Conservation (phyloP, 1,284 basidiomycete species). For the Trichosporon coremiiforme region DNA sequence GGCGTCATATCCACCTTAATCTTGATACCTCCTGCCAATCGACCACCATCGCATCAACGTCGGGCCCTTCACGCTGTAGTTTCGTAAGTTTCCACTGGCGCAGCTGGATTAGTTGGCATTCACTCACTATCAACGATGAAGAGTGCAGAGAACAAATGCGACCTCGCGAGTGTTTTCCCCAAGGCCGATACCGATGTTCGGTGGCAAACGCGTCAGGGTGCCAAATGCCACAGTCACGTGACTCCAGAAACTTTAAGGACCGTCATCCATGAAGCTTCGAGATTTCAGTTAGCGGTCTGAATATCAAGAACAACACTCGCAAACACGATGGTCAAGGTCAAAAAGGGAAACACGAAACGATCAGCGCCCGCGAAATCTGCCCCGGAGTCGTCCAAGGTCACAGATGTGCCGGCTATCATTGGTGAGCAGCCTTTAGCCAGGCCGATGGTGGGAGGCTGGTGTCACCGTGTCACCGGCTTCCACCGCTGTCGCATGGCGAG, state of each 20-base stretch:
- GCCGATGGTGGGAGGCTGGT: background rate
- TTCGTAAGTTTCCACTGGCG: no score
- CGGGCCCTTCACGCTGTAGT: no score
- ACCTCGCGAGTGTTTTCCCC: no score
- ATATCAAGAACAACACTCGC: constrained; percentile 6
- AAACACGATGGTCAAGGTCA: constrained; percentile 14
- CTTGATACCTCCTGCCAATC: no score
- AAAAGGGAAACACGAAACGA: constrained; percentile 18
- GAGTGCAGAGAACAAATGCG: no score
- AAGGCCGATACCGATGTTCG: background rate
- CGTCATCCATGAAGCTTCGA: constrained; percentile 3
- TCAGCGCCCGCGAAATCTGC: constrained; percentile 5
- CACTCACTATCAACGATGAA: no score
- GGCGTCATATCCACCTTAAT: no score
- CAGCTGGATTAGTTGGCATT: no score
- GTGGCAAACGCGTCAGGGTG: background rate
- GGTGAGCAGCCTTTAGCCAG: constrained; percentile 27
- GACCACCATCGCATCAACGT: no score
- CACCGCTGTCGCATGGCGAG: no score
- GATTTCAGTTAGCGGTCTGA: background rate
- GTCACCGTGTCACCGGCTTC: background rate
- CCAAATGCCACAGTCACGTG: background rate
- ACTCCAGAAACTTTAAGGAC: constrained; percentile 15
- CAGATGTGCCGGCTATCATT: constrained; percentile 37
- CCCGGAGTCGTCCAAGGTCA: constrained; percentile 15